These are phyloP conservation scores for Lipomyces lipofer DNA, from an alignment of 805 yeast genomes.

Conservation along the genomic window DNA sequence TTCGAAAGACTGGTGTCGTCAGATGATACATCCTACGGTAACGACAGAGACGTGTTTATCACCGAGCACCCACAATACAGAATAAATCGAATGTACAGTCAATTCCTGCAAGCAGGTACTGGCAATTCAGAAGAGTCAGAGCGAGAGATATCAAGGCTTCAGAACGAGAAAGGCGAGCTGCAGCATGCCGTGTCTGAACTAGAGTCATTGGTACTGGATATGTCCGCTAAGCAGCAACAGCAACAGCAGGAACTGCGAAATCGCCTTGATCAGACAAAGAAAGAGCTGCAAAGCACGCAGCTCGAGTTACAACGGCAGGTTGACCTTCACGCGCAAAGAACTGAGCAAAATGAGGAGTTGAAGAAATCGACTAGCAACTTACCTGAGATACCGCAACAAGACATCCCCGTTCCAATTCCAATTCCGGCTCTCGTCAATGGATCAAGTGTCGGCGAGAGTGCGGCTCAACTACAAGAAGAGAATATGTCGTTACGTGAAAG, in stretches of 20 bases:
- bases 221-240: constrained; percentile 9
- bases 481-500: constrained; percentile 4
- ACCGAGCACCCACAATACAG: too few relatives aligned
- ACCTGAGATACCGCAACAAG: too few relatives aligned
- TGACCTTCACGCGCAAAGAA: not conserved
- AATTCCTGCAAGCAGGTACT: too few relatives aligned
- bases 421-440: not conserved
- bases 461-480: constrained; percentile 1
- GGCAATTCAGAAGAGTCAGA: too few relatives aligned
- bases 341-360: not conserved
- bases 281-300: not conserved
- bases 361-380: too few relatives aligned
- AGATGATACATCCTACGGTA: not conserved
- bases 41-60: not conserved
- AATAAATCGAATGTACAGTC: too few relatives aligned
- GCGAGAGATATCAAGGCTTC: not conserved
- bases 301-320: not conserved
- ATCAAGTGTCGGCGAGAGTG: not conserved
- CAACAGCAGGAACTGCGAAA: constrained; percentile 6
- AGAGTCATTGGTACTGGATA: constrained; percentile 13
- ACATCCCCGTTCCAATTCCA: not conserved
- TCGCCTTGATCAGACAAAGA: not conserved
- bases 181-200: constrained; percentile 12
- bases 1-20: too few relatives aligned
- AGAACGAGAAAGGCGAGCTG: not conserved